A percentile compares a stretch with the other conserved stretches of the same genome.
phyloP scores from a whole-genome alignment of 2,329 filamentous ascomycete species.

The Fusarium metavorans region DNA sequence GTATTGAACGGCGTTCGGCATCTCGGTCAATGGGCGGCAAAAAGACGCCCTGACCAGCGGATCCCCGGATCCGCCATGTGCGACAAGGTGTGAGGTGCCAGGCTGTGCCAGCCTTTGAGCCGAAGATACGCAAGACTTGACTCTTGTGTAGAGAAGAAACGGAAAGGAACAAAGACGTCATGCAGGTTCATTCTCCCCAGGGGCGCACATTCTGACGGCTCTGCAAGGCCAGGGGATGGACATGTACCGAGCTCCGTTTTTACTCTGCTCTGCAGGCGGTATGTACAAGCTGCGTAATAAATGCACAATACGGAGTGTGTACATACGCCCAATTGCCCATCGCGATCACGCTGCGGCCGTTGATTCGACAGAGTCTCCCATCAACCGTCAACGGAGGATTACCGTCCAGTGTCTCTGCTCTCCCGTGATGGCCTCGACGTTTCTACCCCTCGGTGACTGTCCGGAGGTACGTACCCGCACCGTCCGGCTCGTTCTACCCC shows the following conservation, averaged over 20 bases:
- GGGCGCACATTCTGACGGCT: not conserved
- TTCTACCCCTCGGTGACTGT: constrained; percentile 40
- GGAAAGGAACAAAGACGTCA: constrained; percentile 27
- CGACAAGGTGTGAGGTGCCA: not conserved
- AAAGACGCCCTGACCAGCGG: not conserved
- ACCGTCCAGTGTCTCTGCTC: not conserved
- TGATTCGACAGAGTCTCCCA: constrained; percentile 18
- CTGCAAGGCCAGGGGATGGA: constrained; percentile 9
- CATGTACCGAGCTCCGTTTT: constrained; percentile 5
- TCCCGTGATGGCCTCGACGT: constrained; percentile 9
- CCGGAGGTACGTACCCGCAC: constrained; percentile 41
- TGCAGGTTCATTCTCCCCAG: constrained; percentile 8
- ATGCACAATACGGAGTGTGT: not conserved
- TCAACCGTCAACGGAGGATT: not conserved
- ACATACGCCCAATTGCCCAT: constrained; percentile 17
- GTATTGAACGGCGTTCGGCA: constrained; percentile 50
- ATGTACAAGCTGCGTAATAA: not conserved
- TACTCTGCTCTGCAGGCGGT: not conserved
- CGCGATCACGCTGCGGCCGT: constrained; percentile 23
- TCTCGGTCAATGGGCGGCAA: constrained; percentile 60
- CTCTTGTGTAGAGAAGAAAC: not conserved
- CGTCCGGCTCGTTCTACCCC: constrained; percentile 1
- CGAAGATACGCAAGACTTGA: constrained; percentile 24
- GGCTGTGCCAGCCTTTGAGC: constrained; percentile 38
- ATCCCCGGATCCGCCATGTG: constrained; percentile 1